Evolutionary conservation across 1,284 basidiomycete genomes (phyloP).

Genomic region (Marasmius sp.): DNA sequence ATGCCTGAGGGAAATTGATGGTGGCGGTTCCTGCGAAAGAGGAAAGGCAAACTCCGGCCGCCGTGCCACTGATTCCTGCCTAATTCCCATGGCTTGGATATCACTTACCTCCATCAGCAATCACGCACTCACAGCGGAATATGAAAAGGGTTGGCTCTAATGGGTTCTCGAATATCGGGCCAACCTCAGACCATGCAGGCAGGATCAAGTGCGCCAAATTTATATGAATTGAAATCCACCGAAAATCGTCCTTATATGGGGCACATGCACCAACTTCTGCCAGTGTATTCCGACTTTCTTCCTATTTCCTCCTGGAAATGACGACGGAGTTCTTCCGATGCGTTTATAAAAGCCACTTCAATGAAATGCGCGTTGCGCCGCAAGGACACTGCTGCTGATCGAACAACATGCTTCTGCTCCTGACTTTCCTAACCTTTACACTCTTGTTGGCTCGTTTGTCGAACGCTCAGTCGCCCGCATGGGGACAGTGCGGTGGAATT

Average conservation of each 20-base stretch:
- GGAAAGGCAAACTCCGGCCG: no score
- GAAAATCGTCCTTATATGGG: background rate
- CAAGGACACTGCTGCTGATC: slow-evolving; percentile 4
- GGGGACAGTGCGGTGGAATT: slow-evolving; percentile 49
- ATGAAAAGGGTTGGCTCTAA: no score
- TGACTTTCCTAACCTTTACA: background rate
- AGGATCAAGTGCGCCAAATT: no score
- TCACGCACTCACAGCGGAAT: no score
- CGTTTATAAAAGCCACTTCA: background rate
- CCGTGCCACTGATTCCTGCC: no score
- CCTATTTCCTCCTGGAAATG: background rate
- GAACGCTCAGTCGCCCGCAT: slow-evolving; percentile 40
- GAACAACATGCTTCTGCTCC: background rate
- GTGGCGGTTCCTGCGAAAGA: no score
- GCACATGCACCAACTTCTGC: background rate
- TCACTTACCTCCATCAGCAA: no score
- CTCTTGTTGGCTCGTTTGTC: slow-evolving; percentile 16
- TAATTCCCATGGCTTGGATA: no score
- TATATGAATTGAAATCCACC: background rate
- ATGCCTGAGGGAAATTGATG: no score
- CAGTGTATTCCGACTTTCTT: background rate
- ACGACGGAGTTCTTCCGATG: background rate
- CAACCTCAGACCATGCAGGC: no score
- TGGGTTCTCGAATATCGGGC: no score
- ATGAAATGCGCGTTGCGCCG: background rate